Evolutionary conservation across 148 eudicot species (phyloP).

Genomic region (Rhododendron vialii): DNA sequence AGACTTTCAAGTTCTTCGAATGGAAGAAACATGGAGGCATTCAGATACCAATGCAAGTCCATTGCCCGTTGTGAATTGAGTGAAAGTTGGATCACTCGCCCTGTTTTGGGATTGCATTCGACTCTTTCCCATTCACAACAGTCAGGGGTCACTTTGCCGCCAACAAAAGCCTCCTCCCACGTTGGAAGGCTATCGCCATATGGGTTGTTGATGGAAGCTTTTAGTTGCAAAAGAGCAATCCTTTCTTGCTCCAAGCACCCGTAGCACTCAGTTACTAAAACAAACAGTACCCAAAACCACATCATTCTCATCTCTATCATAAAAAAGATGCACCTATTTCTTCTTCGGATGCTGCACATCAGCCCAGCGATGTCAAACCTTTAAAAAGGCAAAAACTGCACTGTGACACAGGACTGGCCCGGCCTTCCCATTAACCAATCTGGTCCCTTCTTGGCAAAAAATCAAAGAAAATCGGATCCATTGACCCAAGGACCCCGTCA

Average conservation of each 20-base stretch:
- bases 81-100: background rate
- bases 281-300: background rate
- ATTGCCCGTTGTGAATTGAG: background rate
- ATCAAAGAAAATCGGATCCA: too few species aligned
- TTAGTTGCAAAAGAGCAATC: conserved; percentile 1
- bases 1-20: background rate
- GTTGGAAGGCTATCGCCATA: background rate
- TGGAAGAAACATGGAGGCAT: background rate
- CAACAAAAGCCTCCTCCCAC: background rate
- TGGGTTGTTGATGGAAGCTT: background rate
- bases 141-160: background rate
- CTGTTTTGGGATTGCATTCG: background rate
- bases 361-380: background rate
- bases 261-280: background rate
- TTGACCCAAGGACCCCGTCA: too few species aligned
- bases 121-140: background rate
- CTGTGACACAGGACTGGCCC: too few species aligned
- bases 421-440: too few species aligned
- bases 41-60: background rate
- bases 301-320: background rate
- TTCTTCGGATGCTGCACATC: background rate
- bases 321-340: background rate
- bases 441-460: too few species aligned
- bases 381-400: background rate
- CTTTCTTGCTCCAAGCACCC: conserved; percentile 2